Conservation (phyloP, 176 grass and related monocot species). For the Carex cristatella region DNA sequence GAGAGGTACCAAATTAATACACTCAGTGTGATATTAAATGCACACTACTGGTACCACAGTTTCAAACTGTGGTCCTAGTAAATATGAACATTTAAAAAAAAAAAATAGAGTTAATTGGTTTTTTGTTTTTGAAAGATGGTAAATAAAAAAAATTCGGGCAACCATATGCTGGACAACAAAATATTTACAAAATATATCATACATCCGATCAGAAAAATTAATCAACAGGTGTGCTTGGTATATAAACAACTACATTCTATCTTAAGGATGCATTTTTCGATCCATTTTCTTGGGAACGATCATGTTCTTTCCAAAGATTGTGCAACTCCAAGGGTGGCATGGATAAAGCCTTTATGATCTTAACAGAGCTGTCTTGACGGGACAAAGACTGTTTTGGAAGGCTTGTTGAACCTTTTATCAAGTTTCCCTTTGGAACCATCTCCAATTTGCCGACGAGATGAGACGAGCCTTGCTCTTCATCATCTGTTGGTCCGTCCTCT, state of each 20-base stretch:
- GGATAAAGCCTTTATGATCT: constrained; percentile 53
- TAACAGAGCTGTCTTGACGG: constrained; percentile 29
- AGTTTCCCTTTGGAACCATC: constrained; percentile 29
- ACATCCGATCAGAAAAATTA: not conserved
- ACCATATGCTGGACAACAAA: too few relatives aligned
- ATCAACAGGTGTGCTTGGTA: not conserved
- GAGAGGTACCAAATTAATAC: too few relatives aligned
- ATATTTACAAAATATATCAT: not conserved
- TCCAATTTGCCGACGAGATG: constrained; percentile 43
- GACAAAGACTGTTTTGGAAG: constrained; percentile 28
- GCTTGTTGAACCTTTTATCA: constrained; percentile 47
- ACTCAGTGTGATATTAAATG: too few relatives aligned
- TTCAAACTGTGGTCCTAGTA: too few relatives aligned
- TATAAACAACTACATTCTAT: not conserved
- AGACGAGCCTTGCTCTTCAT: constrained; percentile 49
- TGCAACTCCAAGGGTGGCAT: constrained; percentile 57
- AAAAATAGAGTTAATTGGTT: too few relatives aligned
- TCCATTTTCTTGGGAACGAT: not conserved
- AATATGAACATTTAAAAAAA: too few relatives aligned
- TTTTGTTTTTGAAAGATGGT: too few relatives aligned
- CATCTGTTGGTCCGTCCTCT: constrained; percentile 15
- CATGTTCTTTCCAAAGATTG: constrained; percentile 26
- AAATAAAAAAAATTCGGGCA: too few relatives aligned
- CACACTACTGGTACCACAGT: too few relatives aligned
- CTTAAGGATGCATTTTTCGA: not conserved